Conservation (phyloP, 2,329 filamentous ascomycete genomes). For the Xylaria sp. region DNA sequence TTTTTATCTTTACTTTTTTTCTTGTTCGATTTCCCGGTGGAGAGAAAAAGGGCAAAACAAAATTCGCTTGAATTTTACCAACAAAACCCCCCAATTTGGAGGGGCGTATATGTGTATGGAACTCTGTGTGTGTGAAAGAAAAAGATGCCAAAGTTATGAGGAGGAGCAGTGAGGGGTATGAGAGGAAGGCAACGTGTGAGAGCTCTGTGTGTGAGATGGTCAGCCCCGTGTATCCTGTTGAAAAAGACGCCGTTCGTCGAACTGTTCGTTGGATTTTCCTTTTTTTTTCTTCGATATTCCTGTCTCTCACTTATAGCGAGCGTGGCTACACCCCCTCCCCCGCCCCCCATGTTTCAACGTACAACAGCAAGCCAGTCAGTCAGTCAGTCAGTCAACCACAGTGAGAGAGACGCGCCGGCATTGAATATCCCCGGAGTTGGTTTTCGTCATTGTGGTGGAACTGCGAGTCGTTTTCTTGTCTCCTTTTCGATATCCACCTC, state of each 20-base stretch:
- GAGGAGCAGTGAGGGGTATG: background rate
- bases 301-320: conserved; percentile 27
- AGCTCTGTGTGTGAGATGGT: too few species aligned
- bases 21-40: conserved; percentile 18
- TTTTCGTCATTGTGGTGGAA: conserved; percentile 22
- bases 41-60: conserved; percentile 20
- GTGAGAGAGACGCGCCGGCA: conserved; percentile 21
- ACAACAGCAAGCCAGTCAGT: conserved; percentile 18
- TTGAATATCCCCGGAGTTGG: conserved; percentile 29
- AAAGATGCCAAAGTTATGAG: background rate
- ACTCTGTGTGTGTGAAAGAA: conserved; percentile 9
- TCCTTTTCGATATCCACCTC: conserved; percentile 28
- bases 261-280: conserved; percentile 19
- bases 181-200: conserved; percentile 16
- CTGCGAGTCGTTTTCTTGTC: conserved; percentile 19
- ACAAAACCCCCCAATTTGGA: background rate
- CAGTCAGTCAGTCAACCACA: conserved; percentile 2
- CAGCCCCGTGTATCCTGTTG: conserved; percentile 14
- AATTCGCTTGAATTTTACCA: conserved; percentile 6
- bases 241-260: conserved; percentile 8
- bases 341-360: conserved; percentile 21
- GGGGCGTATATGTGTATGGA: conserved; percentile 9
- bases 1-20: conserved; percentile 19
- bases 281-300: conserved; percentile 25
- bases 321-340: conserved; percentile 12